Evolutionary conservation across 371 early-diverging fungal species (phyloP).

Genomic region (Circinella umbellata): DNA sequence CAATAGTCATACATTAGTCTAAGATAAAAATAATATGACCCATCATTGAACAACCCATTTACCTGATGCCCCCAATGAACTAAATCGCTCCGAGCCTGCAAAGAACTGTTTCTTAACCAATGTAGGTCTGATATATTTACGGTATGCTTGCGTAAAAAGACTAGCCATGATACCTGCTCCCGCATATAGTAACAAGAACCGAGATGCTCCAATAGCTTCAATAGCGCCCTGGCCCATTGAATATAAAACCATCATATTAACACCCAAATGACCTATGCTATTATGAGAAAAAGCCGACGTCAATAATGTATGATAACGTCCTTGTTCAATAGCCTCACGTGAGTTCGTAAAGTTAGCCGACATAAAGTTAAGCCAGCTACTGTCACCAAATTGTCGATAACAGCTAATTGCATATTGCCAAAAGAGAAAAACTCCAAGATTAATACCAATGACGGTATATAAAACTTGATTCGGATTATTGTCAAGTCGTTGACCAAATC

Average conservation of each 20-base stretch:
- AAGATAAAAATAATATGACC: too few relatives aligned
- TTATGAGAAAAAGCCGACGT: constrained; percentile 58
- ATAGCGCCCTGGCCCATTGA: constrained; percentile 50
- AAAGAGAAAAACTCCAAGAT: constrained; percentile 46
- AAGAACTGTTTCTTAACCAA: constrained; percentile 25
- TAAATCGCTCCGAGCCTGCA: constrained; percentile 7
- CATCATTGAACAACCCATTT: constrained; percentile 6
- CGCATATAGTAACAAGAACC: constrained; percentile 47
- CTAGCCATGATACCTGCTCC: constrained; percentile 42
- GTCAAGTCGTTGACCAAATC: constrained; percentile 32
- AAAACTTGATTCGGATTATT: constrained; percentile 46
- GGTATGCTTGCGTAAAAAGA: constrained; percentile 31
- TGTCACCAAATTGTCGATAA: constrained; percentile 52
- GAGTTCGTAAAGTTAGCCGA: constrained; percentile 46
- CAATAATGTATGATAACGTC: constrained; percentile 53
- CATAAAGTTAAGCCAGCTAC: constrained; percentile 50
- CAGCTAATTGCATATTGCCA: constrained; percentile 62
- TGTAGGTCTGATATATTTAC: constrained; percentile 38
- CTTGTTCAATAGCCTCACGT: constrained; percentile 36
- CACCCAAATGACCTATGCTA: constrained; percentile 49
- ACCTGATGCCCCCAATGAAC: constrained; percentile 56
- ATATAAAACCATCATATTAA: constrained; percentile 59
- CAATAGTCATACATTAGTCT: too few relatives aligned
- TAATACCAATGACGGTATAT: constrained; percentile 52
- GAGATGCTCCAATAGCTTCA: constrained; percentile 43